A percentile compares a stretch with the other conserved stretches of the same genome.
These are phyloP conservation scores for Phytophthora hibernalis DNA, from an alignment of 352 stramenopile species.

Conservation along the genomic window DNA sequence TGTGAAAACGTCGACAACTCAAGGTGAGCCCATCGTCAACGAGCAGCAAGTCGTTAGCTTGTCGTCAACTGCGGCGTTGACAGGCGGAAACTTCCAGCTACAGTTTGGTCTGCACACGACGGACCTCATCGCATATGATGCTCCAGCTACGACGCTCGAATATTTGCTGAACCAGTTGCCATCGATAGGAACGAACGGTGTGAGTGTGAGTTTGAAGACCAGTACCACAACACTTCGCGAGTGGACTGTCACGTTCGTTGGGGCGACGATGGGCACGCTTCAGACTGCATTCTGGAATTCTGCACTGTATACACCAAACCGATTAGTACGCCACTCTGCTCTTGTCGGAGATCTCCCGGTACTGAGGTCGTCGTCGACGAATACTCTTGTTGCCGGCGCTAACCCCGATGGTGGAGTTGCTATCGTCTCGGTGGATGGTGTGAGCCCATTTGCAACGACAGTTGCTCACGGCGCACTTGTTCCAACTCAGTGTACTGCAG, in stretches of 20 bases:
- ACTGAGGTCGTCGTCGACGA: constrained; percentile 30
- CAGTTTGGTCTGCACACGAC: constrained; percentile 75
- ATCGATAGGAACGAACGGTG: constrained; percentile 50
- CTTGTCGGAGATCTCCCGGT: constrained; percentile 65
- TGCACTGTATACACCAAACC: constrained; percentile 50
- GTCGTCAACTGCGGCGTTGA: constrained; percentile 45
- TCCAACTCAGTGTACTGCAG: constrained; percentile 69
- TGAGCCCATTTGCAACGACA: constrained; percentile 60
- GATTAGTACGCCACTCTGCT: constrained; percentile 50
- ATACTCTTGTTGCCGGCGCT: constrained; percentile 44
- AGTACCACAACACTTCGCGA: constrained; percentile 33
- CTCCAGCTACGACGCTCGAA: constrained; percentile 62
- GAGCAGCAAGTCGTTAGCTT: constrained; percentile 76
- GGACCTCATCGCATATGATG: constrained; percentile 69
- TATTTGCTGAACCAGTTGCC: constrained; percentile 76
- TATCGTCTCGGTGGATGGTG: constrained; percentile 46
- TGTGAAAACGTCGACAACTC: constrained; percentile 69
- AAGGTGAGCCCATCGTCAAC: constrained; percentile 67
- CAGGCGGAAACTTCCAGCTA: constrained; percentile 70
- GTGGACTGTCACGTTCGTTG: constrained; percentile 74
- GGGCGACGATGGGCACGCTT: constrained; percentile 35
- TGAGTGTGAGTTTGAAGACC: constrained; percentile 41
- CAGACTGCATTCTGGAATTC: constrained; percentile 82
- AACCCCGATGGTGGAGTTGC: constrained; percentile 33
- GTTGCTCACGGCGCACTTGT: constrained; percentile 70